Percentiles rank a stretch among this genome's conserved stretches.
Evolutionary conservation across 2,329 filamentous ascomycete species (phyloP).

Genomic region (Raffaelea arxii): DNA sequence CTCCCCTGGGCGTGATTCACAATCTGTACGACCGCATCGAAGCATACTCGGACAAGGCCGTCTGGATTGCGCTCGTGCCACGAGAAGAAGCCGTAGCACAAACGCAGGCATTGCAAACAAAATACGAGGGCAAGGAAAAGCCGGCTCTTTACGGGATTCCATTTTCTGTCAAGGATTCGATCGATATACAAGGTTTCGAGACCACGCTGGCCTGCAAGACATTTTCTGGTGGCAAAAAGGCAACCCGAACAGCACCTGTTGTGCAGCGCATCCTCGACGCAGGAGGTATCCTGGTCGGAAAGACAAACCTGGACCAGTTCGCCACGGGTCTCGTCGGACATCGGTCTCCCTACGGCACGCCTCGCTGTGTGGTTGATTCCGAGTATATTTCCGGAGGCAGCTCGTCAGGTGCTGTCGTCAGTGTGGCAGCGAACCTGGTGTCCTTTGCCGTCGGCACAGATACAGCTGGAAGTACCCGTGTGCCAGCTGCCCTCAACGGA

Average conservation of each 20-base stretch:
- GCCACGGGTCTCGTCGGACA: conserved; percentile 48
- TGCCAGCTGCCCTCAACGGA: conserved; percentile 42
- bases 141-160: conserved; percentile 30
- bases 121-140: neutral
- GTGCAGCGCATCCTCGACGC: conserved; percentile 36
- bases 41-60: neutral
- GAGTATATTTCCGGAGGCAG: conserved; percentile 30
- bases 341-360: conserved; percentile 45
- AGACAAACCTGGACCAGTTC: conserved; percentile 50
- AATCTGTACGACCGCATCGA: neutral
- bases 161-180: conserved; percentile 47
- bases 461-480: conserved; percentile 41
- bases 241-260: conserved; percentile 33
- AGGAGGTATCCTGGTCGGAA: conserved; percentile 47
- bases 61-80: neutral
- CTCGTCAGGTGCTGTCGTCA: conserved; percentile 44
- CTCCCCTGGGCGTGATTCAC: neutral
- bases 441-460: conserved; percentile 47
- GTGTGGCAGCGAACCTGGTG: conserved; percentile 40
- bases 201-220: conserved; percentile 42
- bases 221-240: conserved; percentile 30
- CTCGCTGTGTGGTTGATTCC: conserved; percentile 24
- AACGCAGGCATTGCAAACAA: neutral
- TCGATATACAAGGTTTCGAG: conserved; percentile 38
- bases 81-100: neutral